Base-by-base conservation (phyloP, 306 rosid species). In the Vigna trinervia region DNA sequence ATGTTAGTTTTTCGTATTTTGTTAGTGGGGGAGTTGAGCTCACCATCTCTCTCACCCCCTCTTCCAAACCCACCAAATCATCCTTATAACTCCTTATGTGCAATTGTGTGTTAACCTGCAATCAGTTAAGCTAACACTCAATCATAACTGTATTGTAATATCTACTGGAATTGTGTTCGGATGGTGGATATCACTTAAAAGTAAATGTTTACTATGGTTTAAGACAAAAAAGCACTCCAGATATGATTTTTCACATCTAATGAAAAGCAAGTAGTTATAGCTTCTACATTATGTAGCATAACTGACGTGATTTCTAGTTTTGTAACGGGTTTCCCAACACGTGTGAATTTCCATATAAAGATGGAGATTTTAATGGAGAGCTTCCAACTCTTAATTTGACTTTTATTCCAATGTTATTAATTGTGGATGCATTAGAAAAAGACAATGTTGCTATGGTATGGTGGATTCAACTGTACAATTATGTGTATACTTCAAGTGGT, bases 401-500 rank as follows among this genome's bases (percentile, higher is more conserved):
- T 32, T 62, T 15, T 62, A 12, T 34, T 62, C 46, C 68, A 62
- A 15, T 62, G 23, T 34, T 23, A 15, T 15, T 62, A 14, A 14
- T 62, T 32, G 9, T 34, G 12, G 12, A 7, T 62, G 38, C 43
- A 9, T 13, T 38, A 8, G 3, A 15, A 63, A 64, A 39, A 19
- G 23, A 5, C 38, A 39, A 38, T 17, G 17, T 64, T 39, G 50
- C 3, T 64, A 39, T 64, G 30, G 30, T n/a, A 23, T 63, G 3
- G 28, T 17, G 12, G 2, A 23, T 51, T 45, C 54, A 60, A 66
- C 39, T 66, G 51, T 71, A 38, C 41, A 68, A 17, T 41, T 26
- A 15, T 65, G 63, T 74, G 20, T 56, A 28, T 65, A n/a, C 43
- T 20, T 32, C 14, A 20, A 78, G 60, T 59, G 59, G 53, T 61